Conservation (phyloP, 257 asterid genomes). For the Rehmannia glutinosa region DNA sequence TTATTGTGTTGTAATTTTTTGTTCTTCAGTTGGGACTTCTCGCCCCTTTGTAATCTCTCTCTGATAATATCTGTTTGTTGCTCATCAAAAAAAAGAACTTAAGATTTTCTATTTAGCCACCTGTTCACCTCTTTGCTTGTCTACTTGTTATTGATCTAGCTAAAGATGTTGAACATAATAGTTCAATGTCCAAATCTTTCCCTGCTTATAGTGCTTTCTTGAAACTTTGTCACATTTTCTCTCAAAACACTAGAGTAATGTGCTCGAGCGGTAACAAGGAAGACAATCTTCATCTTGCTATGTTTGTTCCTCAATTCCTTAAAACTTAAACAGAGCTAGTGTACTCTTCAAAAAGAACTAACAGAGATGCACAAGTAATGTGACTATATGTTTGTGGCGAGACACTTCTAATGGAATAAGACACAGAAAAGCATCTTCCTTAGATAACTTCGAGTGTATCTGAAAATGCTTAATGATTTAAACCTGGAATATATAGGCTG, state of each 20-base stretch:
- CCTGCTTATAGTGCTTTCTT: background rate
- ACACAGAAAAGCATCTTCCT: background rate
- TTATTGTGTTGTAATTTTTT: no score
- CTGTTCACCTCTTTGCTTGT: background rate
- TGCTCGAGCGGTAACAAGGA: background rate
- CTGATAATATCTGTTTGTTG: no score
- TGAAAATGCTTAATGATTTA: slow-evolving; percentile 2
- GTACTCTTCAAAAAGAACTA: background rate
- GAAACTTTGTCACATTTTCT: background rate
- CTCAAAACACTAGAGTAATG: background rate
- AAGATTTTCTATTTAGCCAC: background rate
- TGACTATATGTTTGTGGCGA: background rate
- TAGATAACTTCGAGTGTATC: background rate
- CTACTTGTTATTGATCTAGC: background rate
- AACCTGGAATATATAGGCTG: background rate
- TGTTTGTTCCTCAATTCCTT: slow-evolving; percentile 1
- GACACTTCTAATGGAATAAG: background rate
- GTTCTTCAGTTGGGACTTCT: no score
- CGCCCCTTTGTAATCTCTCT: no score
- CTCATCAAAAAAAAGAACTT: background rate
- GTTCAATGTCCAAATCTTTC: background rate
- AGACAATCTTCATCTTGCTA: background rate
- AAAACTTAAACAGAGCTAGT: no score
- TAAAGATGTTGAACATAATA: background rate
- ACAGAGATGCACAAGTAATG: background rate